phyloP scores from a whole-genome alignment of 2,329 filamentous ascomycete species.

The Exophiala bonariae region DNA sequence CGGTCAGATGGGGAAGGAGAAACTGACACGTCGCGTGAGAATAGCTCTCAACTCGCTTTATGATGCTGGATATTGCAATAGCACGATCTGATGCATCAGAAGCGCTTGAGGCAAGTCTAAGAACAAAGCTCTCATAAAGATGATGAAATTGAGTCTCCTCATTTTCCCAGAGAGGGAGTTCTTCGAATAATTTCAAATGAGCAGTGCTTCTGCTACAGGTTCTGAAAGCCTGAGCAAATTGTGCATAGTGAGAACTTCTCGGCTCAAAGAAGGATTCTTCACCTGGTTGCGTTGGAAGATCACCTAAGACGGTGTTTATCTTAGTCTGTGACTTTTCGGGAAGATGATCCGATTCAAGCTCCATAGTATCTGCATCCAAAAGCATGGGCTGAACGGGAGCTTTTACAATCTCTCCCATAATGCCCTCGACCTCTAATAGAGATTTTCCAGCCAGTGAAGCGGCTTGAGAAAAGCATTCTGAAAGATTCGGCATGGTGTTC shows the following conservation, averaged over 20 bases:
- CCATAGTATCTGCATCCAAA: slow-evolving; percentile 55
- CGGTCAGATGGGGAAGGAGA: slow-evolving; percentile 77
- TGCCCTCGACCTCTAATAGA: slow-evolving; percentile 72
- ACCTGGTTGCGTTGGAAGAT: slow-evolving; percentile 32
- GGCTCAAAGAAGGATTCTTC: slow-evolving; percentile 40
- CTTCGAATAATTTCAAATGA: slow-evolving; percentile 36
- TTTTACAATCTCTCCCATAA: slow-evolving; percentile 69
- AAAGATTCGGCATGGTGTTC: slow-evolving; percentile 60
- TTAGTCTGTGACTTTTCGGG: slow-evolving; percentile 29
- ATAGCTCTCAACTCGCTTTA: slow-evolving; percentile 55
- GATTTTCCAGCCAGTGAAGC: slow-evolving; percentile 69
- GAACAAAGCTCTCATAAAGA: slow-evolving; percentile 21
- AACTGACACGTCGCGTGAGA: slow-evolving; percentile 69
- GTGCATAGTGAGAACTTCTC: slow-evolving; percentile 37
- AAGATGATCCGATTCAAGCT: slow-evolving; percentile 34
- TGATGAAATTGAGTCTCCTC: slow-evolving; percentile 3
- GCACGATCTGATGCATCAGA: slow-evolving; percentile 41
- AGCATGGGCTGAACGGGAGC: slow-evolving; percentile 50
- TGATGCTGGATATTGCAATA: slow-evolving; percentile 16
- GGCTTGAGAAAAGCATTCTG: slow-evolving; percentile 65
- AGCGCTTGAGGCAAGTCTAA: slow-evolving; percentile 19
- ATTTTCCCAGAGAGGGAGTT: slow-evolving; percentile 38
- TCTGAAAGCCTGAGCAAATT: slow-evolving; percentile 40
- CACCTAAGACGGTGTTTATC: slow-evolving; percentile 31
- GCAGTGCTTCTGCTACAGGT: slow-evolving; percentile 34